Conservation (phyloP, 2,329 filamentous ascomycete species). For the Trichoderma breve region DNA sequence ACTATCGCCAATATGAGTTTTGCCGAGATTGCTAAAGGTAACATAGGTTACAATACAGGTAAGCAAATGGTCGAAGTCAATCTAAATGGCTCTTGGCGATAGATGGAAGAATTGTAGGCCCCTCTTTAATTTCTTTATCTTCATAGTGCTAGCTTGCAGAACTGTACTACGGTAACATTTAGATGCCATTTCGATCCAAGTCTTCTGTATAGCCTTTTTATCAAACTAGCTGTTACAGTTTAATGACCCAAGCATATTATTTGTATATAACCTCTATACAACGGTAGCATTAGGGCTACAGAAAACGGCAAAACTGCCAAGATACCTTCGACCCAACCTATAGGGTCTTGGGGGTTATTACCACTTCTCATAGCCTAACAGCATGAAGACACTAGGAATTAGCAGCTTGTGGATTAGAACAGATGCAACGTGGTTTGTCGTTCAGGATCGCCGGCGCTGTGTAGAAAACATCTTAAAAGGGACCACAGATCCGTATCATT, state of each 20-base stretch:
- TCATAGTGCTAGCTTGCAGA: background rate
- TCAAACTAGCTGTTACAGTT: background rate
- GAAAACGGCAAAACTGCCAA: background rate
- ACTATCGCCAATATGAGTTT: background rate
- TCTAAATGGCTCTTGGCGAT: background rate
- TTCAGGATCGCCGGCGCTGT: background rate
- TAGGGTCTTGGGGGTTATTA: conserved; percentile 1
- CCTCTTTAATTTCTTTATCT: background rate
- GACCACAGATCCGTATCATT: background rate
- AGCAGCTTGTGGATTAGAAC: background rate
- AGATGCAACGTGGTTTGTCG: no score
- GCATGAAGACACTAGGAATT: background rate
- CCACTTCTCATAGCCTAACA: background rate
- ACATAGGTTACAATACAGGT: background rate
- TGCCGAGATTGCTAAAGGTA: conserved; percentile 10
- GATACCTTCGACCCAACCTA: background rate
- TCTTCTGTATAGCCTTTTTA: background rate
- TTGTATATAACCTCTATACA: background rate
- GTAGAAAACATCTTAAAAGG: background rate
- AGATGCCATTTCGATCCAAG: background rate
- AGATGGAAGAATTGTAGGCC: background rate
- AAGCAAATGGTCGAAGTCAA: background rate
- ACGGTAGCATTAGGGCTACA: background rate
- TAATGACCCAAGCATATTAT: background rate
- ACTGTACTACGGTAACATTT: background rate